Conservation (phyloP, 176 grass and related monocot species). For the Musa beccarii region DNA sequence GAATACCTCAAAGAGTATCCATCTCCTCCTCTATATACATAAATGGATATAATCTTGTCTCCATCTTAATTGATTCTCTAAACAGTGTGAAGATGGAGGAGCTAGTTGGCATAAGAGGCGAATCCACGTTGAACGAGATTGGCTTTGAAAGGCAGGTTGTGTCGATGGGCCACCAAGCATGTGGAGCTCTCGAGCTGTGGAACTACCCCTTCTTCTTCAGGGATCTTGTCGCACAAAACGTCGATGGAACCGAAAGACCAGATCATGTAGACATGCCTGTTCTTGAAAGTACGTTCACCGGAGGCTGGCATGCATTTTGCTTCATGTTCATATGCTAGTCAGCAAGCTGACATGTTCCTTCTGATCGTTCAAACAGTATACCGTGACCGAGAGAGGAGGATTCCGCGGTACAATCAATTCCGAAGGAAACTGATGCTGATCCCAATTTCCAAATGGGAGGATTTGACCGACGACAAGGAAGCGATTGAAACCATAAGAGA, state of each 20-base stretch:
- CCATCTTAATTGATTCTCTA: not conserved
- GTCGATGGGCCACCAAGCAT: constrained; percentile 63
- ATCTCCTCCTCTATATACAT: not conserved
- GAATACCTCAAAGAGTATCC: constrained; percentile 34
- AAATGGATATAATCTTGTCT: constrained; percentile 2
- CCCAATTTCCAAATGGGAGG: constrained; percentile 48
- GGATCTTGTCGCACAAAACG: constrained; percentile 43
- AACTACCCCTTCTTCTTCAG: constrained; percentile 57
- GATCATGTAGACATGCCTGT: constrained; percentile 44
- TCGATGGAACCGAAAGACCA: constrained; percentile 40
- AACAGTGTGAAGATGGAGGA: constrained; percentile 33
- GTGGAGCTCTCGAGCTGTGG: constrained; percentile 58
- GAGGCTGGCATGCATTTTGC: no score
- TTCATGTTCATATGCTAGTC: no score
- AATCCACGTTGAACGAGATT: constrained; percentile 29
- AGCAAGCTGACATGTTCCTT: no score
- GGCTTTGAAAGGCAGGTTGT: constrained; percentile 40
- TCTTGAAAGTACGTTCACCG: constrained; percentile 37
- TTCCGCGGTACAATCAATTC: constrained; percentile 52
- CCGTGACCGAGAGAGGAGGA: constrained; percentile 41
- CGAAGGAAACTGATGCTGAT: constrained; percentile 31
- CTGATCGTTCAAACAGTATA: constrained; percentile 28
- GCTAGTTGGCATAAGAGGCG: constrained; percentile 37
- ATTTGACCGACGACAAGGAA: constrained; percentile 47
- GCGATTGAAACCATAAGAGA: constrained; percentile 26